phyloP scores from a whole-genome alignment of 139 green algal genomes.

The Haematococcus lacustris region DNA sequence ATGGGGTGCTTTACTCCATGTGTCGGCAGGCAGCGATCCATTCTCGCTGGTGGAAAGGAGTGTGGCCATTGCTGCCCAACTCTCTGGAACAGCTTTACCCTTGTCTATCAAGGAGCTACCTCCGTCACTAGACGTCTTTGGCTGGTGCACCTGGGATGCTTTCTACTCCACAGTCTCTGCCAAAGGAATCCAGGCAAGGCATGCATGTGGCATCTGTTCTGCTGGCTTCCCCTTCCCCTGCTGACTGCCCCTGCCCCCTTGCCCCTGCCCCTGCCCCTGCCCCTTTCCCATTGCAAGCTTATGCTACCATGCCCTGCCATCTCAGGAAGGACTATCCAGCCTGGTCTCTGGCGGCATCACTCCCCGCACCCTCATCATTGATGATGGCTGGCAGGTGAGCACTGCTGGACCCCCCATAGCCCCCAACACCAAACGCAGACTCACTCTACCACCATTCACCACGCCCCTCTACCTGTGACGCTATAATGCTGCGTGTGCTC shows the following conservation, averaged over 20 bases:
- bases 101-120: conserved; percentile 51
- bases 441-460: too few species aligned
- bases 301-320: too few species aligned
- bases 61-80: conserved; percentile 47
- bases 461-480: too few species aligned
- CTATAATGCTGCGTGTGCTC: too few species aligned
- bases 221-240: too few species aligned
- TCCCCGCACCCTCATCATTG: conserved; percentile 77
- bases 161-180: conserved; percentile 91
- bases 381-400: conserved; percentile 69
- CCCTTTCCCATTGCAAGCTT: too few species aligned
- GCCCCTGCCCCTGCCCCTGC: too few species aligned
- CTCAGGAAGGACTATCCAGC: conserved; percentile 55
- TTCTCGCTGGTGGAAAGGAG: conserved; percentile 25
- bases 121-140: conserved; percentile 81
- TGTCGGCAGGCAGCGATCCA: conserved; percentile 22
- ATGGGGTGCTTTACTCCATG: conserved; percentile 22
- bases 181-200: conserved; percentile 30
- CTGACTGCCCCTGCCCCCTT: too few species aligned
- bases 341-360: conserved; percentile 46
- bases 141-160: conserved; percentile 94
- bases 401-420: neutral
- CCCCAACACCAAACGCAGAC: too few species aligned
- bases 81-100: conserved; percentile 57
- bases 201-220: too few species aligned